These are phyloP conservation scores for Cyclocybe aegerita DNA, from an alignment of 768 basidiomycete species.

Conservation along the genomic window DNA sequence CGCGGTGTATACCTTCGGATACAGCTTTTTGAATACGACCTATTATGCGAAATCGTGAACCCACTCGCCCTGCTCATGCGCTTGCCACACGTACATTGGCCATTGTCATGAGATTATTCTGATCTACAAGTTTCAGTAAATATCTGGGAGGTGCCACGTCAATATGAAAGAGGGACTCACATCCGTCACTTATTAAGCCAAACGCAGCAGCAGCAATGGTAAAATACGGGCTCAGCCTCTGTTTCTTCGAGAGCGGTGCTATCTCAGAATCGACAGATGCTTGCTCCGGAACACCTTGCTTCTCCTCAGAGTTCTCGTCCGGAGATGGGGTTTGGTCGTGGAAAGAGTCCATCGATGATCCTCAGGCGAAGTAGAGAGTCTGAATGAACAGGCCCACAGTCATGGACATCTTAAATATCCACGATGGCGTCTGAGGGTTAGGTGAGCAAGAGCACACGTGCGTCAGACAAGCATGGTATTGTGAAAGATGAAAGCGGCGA, in stretches of 20 bases:
- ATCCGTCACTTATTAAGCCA: conserved; percentile 65
- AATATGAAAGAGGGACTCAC: conserved; percentile 27
- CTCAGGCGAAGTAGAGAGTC: no score
- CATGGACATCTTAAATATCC: no score
- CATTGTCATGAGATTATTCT: conserved; percentile 74
- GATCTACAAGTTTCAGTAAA: conserved; percentile 40
- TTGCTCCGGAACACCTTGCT: background rate
- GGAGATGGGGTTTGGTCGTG: background rate
- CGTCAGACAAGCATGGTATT: background rate
- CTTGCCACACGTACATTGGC: conserved; percentile 42
- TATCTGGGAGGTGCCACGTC: background rate
- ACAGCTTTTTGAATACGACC: conserved; percentile 66
- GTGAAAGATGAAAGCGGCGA: background rate
- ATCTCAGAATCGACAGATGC: background rate
- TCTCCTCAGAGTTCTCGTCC: background rate
- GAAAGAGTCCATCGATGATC: background rate
- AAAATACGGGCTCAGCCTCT: conserved; percentile 56
- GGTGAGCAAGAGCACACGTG: conserved; percentile 5
- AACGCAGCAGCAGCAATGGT: conserved; percentile 65
- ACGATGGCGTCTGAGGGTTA: background rate
- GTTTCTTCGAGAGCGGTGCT: conserved; percentile 25
- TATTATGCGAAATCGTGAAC: conserved; percentile 17
- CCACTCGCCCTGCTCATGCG: background rate
- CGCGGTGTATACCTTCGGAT: conserved; percentile 62
- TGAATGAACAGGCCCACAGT: no score